These are phyloP conservation scores for Tetracladium maxilliforme DNA, from an alignment of 2,329 filamentous ascomycete species.

Conservation along the genomic window DNA sequence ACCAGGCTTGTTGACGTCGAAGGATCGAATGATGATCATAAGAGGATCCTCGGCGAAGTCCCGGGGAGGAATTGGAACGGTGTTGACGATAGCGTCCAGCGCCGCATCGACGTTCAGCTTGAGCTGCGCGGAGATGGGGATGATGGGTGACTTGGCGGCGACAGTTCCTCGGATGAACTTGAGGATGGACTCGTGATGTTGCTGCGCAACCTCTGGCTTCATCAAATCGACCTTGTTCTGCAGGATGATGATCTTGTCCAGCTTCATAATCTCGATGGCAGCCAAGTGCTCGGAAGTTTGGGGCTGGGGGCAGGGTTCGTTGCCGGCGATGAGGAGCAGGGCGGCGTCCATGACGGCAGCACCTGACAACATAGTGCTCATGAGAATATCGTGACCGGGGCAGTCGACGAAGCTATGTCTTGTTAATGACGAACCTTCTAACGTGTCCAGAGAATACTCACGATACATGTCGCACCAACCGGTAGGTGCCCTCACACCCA, in stretches of 20 bases:
- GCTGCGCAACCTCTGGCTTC: constrained; percentile 83
- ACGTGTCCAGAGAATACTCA: constrained; percentile 30
- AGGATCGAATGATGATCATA: constrained; percentile 99
- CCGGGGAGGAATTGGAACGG: constrained; percentile 80
- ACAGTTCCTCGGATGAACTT: constrained; percentile 98
- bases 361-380: constrained; percentile 99
- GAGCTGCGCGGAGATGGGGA: constrained; percentile 92
- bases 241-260: constrained; percentile 97
- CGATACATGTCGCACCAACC: constrained; percentile 83
- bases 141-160: constrained; percentile 85
- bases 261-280: constrained; percentile 99
- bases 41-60: constrained; percentile 88
- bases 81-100: constrained; percentile 89
- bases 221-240: constrained; percentile 99
- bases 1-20: constrained; percentile 99
- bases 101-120: constrained; percentile 99
- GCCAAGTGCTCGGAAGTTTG: constrained; percentile 98
- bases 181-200: constrained; percentile 92
- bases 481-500: constrained; percentile 77
- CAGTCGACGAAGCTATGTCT: constrained; percentile 78
- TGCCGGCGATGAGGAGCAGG: constrained; percentile 88
- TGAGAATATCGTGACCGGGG: constrained; percentile 99
- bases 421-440: constrained; percentile 10
- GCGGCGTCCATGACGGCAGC: constrained; percentile 99
- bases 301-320: constrained; percentile 95